A percentile compares a stretch with the other conserved stretches of the same genome.
phyloP scores from a whole-genome alignment of 139 green algal genomes.

The Asterochloris erici region DNA sequence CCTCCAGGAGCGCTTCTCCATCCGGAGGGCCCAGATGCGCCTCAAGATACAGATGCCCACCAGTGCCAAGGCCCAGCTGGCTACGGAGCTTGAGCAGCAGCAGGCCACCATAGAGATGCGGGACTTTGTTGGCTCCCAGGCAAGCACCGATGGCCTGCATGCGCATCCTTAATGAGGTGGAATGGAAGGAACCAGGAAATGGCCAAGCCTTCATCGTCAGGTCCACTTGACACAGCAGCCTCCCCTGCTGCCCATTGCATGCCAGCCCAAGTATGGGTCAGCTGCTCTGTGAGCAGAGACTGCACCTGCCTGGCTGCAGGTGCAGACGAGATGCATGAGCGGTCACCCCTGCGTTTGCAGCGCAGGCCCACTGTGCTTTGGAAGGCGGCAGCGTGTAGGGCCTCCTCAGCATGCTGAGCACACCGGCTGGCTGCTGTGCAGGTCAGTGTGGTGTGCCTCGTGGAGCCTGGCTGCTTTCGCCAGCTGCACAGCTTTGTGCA shows the following conservation, averaged over 20 bases:
- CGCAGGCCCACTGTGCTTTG: neutral
- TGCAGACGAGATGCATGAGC: too few species aligned
- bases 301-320: too few species aligned
- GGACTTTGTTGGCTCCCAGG: too few species aligned
- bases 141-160: too few species aligned
- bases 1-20: constrained; percentile 79
- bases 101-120: neutral
- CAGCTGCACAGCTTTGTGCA: constrained; percentile 75
- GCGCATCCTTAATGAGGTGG: too few species aligned
- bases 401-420: neutral
- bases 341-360: neutral
- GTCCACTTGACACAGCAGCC: too few species aligned
- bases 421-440: constrained; percentile 1
- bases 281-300: too few species aligned
- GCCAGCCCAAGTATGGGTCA: too few species aligned
- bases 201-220: too few species aligned
- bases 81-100: neutral
- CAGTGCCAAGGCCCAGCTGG: constrained; percentile 14
- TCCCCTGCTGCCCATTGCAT: too few species aligned
- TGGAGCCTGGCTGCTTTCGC: constrained; percentile 89
- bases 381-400: neutral
- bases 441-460: constrained; percentile 42
- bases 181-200: too few species aligned
- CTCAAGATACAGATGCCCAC: constrained; percentile 60
- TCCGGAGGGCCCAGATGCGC: constrained; percentile 91